Conservation (phyloP, 352 stramenopile genomes). For the Phytophthora melonis region DNA sequence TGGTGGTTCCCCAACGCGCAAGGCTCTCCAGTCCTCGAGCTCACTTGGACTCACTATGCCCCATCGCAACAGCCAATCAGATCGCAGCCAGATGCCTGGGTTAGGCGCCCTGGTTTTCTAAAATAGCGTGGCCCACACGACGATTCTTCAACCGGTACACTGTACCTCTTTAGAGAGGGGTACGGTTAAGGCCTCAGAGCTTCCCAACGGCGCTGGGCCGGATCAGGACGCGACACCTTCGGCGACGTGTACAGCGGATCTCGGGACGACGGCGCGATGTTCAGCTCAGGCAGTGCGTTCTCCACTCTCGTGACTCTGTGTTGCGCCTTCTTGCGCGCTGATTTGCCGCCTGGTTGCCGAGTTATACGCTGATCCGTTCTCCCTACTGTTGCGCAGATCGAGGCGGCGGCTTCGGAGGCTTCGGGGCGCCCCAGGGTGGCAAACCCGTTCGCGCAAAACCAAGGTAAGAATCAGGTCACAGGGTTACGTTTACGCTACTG, state of each 20-base stretch:
- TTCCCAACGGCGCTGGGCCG: not conserved
- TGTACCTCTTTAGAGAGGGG: constrained; percentile 8
- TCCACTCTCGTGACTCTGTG: not conserved
- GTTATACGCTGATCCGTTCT: constrained; percentile 19
- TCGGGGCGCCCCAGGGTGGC: constrained; percentile 19
- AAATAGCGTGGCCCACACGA: constrained; percentile 18
- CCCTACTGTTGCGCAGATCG: constrained; percentile 21
- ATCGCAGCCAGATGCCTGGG: not conserved
- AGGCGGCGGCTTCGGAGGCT: constrained; percentile 33
- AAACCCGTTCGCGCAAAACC: constrained; percentile 46
- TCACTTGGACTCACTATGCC: constrained; percentile 75
- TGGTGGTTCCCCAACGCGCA: constrained; percentile 86
- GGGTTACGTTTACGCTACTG: constrained; percentile 10
- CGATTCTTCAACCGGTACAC: constrained; percentile 4
- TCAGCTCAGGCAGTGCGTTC: constrained; percentile 47
- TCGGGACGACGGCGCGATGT: constrained; percentile 32
- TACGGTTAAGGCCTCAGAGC: not conserved
- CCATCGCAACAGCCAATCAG: constrained; percentile 55
- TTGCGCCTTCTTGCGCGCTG: not conserved
- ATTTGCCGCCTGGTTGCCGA: constrained; percentile 4
- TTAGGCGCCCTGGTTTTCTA: not conserved
- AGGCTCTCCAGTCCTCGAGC: constrained; percentile 70
- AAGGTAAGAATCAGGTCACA: constrained; percentile 46
- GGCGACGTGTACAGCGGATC: constrained; percentile 1
- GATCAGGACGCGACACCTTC: constrained; percentile 6